Evolutionary conservation across 805 yeast species (phyloP).

Genomic region (Maudiozyma saulgeensis): DNA sequence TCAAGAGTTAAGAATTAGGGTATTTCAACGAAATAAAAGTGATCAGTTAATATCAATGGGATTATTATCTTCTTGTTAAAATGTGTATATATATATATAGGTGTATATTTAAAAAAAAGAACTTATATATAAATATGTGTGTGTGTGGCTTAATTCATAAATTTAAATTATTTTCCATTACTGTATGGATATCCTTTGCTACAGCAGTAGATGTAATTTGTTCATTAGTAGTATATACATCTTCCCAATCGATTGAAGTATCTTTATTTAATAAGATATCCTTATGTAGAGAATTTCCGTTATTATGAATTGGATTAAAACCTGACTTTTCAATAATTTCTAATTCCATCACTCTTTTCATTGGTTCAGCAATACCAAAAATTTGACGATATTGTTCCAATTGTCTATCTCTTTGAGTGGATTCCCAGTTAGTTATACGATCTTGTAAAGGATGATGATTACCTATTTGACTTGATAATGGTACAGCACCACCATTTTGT

Average conservation of each 20-base stretch:
- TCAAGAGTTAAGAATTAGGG: too few relatives aligned
- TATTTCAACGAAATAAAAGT: too few relatives aligned
- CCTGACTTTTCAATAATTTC: slow-evolving; percentile 61
- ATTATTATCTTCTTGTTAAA: too few relatives aligned
- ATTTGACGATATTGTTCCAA: slow-evolving; percentile 72
- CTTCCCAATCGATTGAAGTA: slow-evolving; percentile 83
- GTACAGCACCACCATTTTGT: slow-evolving; percentile 51
- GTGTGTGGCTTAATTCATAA: slow-evolving; percentile 24
- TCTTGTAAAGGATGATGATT: slow-evolving; percentile 80
- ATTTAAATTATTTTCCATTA: slow-evolving; percentile 58
- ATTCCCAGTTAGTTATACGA: slow-evolving; percentile 72
- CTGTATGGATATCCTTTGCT: slow-evolving; percentile 54
- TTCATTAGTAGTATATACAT: slow-evolving; percentile 51
- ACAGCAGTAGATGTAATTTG: slow-evolving; percentile 32
- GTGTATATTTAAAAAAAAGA: too few relatives aligned
- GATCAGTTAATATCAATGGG: background rate
- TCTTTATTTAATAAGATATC: slow-evolving; percentile 79
- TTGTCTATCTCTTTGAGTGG: slow-evolving; percentile 56
- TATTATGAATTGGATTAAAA: slow-evolving; percentile 54
- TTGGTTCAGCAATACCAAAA: slow-evolving; percentile 91
- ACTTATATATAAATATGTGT: background rate
- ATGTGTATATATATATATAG: too few relatives aligned
- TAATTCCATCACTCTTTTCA: slow-evolving; percentile 83
- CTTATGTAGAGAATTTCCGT: slow-evolving; percentile 40
- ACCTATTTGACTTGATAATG: slow-evolving; percentile 49